Conservation (phyloP, 345 rosid genomes). For the Gossypium stocksii region DNA sequence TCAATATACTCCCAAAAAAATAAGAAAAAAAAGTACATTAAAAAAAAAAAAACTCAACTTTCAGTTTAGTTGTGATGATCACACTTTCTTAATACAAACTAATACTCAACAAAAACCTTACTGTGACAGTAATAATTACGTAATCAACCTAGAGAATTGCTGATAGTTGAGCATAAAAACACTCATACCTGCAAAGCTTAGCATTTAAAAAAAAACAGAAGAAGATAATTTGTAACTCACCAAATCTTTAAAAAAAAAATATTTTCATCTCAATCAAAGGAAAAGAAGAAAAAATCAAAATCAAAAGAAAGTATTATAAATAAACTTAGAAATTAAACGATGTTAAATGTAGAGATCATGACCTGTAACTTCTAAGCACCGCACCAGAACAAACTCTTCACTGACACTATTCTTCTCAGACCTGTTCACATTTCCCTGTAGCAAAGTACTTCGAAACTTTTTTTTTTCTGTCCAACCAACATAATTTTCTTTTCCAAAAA, state of each 20-base stretch:
- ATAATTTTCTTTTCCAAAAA: neutral
- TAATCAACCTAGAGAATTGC: neutral
- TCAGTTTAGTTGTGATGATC: constrained; percentile 4
- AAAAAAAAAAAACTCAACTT: neutral
- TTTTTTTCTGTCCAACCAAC: constrained; percentile 2
- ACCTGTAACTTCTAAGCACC: constrained; percentile 29
- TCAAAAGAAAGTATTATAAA: neutral
- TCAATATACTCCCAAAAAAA: too few relatives aligned
- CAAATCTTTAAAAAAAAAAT: neutral
- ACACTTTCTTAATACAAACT: neutral
- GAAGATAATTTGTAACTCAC: neutral
- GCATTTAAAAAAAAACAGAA: neutral
- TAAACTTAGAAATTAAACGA: neutral
- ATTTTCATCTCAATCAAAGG: neutral
- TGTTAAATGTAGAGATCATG: constrained; percentile 28
- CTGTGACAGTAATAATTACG: neutral
- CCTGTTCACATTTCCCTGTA: constrained; percentile 31
- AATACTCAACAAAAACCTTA: neutral
- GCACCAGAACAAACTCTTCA: constrained; percentile 12
- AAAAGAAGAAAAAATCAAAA: neutral
- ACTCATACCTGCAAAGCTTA: neutral
- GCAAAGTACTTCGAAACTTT: constrained; percentile 19
- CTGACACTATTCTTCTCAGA: constrained; percentile 17
- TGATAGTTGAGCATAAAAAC: neutral
- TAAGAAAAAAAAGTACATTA: neutral